Conservation (phyloP, 805 yeast genomes). For the Yarrowia deformans region DNA sequence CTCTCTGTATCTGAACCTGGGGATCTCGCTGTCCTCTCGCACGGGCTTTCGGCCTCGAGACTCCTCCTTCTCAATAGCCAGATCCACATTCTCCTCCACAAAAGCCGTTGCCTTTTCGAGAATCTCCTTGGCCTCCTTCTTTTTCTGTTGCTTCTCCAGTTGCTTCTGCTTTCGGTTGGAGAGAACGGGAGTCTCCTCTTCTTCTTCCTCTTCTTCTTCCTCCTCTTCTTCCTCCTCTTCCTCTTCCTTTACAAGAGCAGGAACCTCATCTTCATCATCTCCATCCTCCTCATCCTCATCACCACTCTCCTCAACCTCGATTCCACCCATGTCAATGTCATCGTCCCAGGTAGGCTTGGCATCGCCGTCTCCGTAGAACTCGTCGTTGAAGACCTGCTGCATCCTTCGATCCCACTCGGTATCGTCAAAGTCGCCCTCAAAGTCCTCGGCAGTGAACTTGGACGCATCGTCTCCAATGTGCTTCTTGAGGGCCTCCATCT, state of each 20-base stretch:
- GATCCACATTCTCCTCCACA: constrained; percentile 74
- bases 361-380: constrained; percentile 66
- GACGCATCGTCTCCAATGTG: constrained; percentile 70
- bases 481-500: constrained; percentile 67
- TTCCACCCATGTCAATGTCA: constrained; percentile 59
- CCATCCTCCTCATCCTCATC: constrained; percentile 51
- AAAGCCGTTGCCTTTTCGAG: constrained; percentile 75
- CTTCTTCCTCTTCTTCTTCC: constrained; percentile 45
- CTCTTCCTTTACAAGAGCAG: constrained; percentile 43
- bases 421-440: constrained; percentile 88
- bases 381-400: constrained; percentile 85
- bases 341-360: constrained; percentile 72
- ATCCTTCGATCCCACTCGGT: constrained; percentile 90
- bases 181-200: constrained; percentile 41
- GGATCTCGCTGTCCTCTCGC: constrained; percentile 49
- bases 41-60: constrained; percentile 33
- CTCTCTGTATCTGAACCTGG: constrained; percentile 83
- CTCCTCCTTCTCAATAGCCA: constrained; percentile 65
- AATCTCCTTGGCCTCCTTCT: constrained; percentile 67
- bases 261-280: too few species aligned
- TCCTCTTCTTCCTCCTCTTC: constrained; percentile 42
- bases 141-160: constrained; percentile 64
- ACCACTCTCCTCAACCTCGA: constrained; percentile 55
- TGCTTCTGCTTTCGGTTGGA: constrained; percentile 43
- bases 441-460: constrained; percentile 73